Conservation (phyloP, 208 protist genomes). For the Acanthamoeba healyi region DNA sequence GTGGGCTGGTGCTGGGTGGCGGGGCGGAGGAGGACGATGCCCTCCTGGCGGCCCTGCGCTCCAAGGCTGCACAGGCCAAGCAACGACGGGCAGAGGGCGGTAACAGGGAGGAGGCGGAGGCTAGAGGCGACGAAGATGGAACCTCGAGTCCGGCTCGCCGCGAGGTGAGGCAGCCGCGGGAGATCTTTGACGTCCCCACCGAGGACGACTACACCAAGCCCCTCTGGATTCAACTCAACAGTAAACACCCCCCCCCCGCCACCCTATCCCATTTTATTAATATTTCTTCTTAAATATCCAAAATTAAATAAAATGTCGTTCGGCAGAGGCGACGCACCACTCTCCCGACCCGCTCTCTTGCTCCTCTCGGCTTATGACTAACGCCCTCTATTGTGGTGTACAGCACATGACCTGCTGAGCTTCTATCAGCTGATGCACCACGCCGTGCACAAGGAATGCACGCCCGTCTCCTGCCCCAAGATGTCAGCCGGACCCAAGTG, state of each 20-base stretch:
- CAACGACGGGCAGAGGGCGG: neutral
- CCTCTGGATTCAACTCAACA: constrained; percentile 18
- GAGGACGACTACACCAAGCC: constrained; percentile 45
- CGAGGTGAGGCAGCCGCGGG: neutral
- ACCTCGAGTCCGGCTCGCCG: neutral
- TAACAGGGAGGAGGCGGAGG: neutral
- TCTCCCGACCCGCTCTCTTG: too few species aligned
- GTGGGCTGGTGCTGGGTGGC: neutral
- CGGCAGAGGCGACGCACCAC: too few species aligned
- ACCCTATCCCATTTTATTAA: neutral
- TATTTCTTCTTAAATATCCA: too few species aligned
- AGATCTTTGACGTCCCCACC: neutral
- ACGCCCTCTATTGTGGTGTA: neutral
- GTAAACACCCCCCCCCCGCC: neutral
- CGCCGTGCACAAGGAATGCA: constrained; percentile 4
- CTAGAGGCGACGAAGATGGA: too few species aligned
- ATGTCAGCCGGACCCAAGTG: constrained; percentile 48
- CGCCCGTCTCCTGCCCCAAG: neutral
- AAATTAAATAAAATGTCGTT: neutral
- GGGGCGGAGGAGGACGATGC: neutral
- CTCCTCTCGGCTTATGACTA: too few species aligned
- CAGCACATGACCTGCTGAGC: constrained; percentile 31
- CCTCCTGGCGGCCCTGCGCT: neutral
- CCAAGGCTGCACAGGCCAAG: constrained; percentile 1
- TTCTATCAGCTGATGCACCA: constrained; percentile 1